Base-by-base conservation (phyloP, 2,329 filamentous ascomycete species). In the Hirsutella minnesotensis region DNA sequence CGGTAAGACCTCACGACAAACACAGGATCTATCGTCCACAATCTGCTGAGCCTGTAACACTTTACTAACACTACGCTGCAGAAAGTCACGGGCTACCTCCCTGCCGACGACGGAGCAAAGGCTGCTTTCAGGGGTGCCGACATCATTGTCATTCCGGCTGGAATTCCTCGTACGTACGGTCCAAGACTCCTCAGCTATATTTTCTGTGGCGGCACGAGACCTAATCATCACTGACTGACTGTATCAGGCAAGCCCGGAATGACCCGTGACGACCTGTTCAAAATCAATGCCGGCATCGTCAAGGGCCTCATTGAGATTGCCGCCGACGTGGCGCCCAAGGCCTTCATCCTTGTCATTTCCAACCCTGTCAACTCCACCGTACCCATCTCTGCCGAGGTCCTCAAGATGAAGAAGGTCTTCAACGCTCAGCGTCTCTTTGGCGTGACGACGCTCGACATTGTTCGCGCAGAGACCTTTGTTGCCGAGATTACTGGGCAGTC, bases 341-440 rank as follows among this genome's bases (percentile, higher is more conserved):
- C 92, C 44, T 95, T 83, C 70, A 80, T 95, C 63, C 81, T 96
- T 52, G 81, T 98, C 72, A 98, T 98, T 68, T 96, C 90, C 59
- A 98, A 98, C 79, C 92, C 92, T 46, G 92, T 98, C 68, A 98
- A 98, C 82, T 95, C 88, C 42, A 98, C 92, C 45, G 92, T 98
- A 45, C 92, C 92, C 50, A 95, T 98, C 60, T 86, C 92, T 51
- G 92, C 89, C 55, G 92, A 98, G 75, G 86, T 95, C 48, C 82
- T 98, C 64, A 96, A 95, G 80, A 74, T 77, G 56, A 88, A 88
- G 64, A 81, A 81, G 55, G 87, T 94, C 60, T 98, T 96, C 70
- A 84, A 98, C 74, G 74, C 92, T 54, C 84, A 92, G 77, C 88
- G 84, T 65, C 83, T 98, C 50, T 98, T 98, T 61, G 92, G 92